Evolutionary conservation across 192 early-diverging fungal genomes (phyloP).

Genomic region (Backusella morwellensis): DNA sequence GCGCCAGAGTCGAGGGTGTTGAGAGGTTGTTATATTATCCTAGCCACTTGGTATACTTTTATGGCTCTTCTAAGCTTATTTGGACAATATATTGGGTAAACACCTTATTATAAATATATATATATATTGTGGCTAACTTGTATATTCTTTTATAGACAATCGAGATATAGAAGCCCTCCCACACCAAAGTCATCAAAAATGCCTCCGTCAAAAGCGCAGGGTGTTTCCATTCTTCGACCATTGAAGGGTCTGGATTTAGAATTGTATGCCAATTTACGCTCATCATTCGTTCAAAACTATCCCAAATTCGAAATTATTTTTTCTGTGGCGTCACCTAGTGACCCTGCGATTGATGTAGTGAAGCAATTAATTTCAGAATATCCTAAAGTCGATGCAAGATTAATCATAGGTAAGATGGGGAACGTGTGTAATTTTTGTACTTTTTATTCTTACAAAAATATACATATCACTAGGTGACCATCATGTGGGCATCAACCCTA

Average conservation of each 20-base stretch:
- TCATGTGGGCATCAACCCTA: slow-evolving; percentile 89
- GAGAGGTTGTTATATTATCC: slow-evolving; percentile 1
- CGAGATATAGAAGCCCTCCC: slow-evolving; percentile 29
- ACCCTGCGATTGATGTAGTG: slow-evolving; percentile 82
- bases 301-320: slow-evolving; percentile 88
- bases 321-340: slow-evolving; percentile 75
- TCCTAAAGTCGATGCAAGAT: slow-evolving; percentile 69
- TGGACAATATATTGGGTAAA: slow-evolving; percentile 34
- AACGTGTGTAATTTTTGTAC: background rate
- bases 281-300: slow-evolving; percentile 88
- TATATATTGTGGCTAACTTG: too few species aligned
- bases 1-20: background rate
- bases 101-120: background rate
- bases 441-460: background rate
- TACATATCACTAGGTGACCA: slow-evolving; percentile 49
- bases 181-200: slow-evolving; percentile 39
- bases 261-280: slow-evolving; percentile 76
- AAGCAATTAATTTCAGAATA: slow-evolving; percentile 64
- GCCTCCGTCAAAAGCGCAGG: slow-evolving; percentile 50
- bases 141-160: slow-evolving; percentile 11
- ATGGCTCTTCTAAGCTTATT: slow-evolving; percentile 31
- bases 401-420: slow-evolving; percentile 71
- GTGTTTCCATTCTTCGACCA: slow-evolving; percentile 91
- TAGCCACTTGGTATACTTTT: slow-evolving; percentile 29
- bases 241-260: slow-evolving; percentile 91